Percentiles rank a stretch among this genome's conserved stretches.
These are phyloP conservation scores for Penicillium manginii DNA, from an alignment of 495 filamentous ascomycete species.

Conservation along the genomic window DNA sequence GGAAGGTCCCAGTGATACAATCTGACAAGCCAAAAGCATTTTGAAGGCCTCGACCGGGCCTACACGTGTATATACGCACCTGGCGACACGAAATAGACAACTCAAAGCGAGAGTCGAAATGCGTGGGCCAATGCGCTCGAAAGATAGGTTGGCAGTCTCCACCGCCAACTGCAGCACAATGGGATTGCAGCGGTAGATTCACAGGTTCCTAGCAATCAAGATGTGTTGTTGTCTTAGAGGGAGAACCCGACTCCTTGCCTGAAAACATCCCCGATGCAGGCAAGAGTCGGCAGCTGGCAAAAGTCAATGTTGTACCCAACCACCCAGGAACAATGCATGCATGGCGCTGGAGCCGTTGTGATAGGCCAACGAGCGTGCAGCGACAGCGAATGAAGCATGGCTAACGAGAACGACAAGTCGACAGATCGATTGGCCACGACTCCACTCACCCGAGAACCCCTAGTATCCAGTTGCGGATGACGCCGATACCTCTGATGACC, in stretches of 20 bases:
- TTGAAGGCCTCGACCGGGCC: not conserved
- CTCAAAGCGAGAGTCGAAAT: not conserved
- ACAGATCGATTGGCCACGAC: conserved; percentile 22
- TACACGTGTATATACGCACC: conserved; percentile 4
- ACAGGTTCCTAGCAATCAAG: not conserved
- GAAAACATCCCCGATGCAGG: not conserved
- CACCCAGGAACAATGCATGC: conserved; percentile 21
- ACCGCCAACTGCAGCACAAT: conserved; percentile 5
- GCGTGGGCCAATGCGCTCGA: not conserved
- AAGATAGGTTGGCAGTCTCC: conserved; percentile 1
- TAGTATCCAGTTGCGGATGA: conserved; percentile 22
- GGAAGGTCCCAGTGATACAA: not conserved
- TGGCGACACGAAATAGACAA: not conserved
- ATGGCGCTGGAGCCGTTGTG: conserved; percentile 14
- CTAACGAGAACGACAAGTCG: conserved; percentile 7
- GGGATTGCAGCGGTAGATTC: not conserved
- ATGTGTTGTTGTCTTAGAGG: conserved; percentile 1
- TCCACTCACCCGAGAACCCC: conserved; percentile 15
- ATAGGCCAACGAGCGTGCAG: conserved; percentile 17
- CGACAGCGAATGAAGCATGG: conserved; percentile 9
- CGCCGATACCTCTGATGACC: conserved; percentile 19
- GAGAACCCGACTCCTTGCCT: conserved; percentile 7
- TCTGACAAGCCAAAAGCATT: conserved; percentile 1
- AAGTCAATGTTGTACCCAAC: conserved; percentile 16
- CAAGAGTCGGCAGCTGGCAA: conserved; percentile 9